These are phyloP conservation scores for Hawksworthiomyces lignivorus DNA, from an alignment of 2,329 filamentous ascomycete species.

Conservation along the genomic window DNA sequence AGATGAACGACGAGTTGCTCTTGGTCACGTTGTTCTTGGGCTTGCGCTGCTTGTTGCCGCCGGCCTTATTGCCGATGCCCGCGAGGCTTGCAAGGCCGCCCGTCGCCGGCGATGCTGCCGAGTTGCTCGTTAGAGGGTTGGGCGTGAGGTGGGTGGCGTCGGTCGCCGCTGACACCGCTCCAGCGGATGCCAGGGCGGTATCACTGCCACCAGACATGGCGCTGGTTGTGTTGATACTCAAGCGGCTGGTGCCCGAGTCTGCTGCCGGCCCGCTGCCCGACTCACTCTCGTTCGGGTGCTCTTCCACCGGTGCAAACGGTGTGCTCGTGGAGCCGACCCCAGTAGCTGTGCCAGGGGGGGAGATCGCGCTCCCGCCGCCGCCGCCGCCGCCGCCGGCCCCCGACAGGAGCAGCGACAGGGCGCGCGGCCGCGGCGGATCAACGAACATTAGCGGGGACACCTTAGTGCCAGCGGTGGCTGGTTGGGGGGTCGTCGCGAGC, in stretches of 20 bases:
- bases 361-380: conserved; percentile 27
- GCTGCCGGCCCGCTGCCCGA: background rate
- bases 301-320: conserved; percentile 10
- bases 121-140: conserved; percentile 22
- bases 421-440: conserved; percentile 45
- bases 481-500: conserved; percentile 73
- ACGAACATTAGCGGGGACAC: conserved; percentile 70
- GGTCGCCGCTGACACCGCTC: conserved; percentile 51
- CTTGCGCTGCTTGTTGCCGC: conserved; percentile 69
- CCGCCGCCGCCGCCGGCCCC: conserved; percentile 29
- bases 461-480: conserved; percentile 79
- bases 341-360: background rate
- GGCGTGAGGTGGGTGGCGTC: conserved; percentile 29
- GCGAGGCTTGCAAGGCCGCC: conserved; percentile 80
- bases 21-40: conserved; percentile 98
- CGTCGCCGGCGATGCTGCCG: conserved; percentile 27
- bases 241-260: conserved; percentile 12
- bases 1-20: conserved; percentile 97
- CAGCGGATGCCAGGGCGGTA: conserved; percentile 40
- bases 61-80: conserved; percentile 57
- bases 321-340: background rate
- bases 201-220: conserved; percentile 12
- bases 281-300: conserved; percentile 14
- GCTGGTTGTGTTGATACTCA: conserved; percentile 14
- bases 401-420: conserved; percentile 44